Conservation (phyloP, 805 yeast genomes). For the Grigorovia jiainica region DNA sequence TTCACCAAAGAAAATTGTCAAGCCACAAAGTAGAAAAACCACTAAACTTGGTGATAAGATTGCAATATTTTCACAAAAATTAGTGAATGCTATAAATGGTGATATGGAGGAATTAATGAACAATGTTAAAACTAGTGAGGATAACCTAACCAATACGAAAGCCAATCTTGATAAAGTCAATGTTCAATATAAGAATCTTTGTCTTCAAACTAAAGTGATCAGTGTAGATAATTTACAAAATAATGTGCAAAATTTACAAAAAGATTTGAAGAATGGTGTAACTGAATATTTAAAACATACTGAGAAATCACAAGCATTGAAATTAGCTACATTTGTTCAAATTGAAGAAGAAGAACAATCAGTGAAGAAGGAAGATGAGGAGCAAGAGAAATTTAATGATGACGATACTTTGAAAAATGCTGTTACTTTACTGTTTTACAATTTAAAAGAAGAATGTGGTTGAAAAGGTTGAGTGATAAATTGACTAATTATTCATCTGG, state of each 20-base stretch:
- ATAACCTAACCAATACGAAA: not conserved
- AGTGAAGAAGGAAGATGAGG: conserved; percentile 4
- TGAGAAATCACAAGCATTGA: conserved; percentile 58
- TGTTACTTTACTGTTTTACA: conserved; percentile 44
- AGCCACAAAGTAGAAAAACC: not conserved
- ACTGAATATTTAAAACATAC: conserved; percentile 20
- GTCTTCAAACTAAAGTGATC: not conserved
- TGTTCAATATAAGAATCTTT: not conserved
- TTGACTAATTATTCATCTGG: conserved; percentile 35
- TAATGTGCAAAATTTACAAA: not conserved
- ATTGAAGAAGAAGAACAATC: conserved; percentile 35
- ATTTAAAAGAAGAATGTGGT: conserved; percentile 33
- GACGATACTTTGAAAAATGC: conserved; percentile 22
- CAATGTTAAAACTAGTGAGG: not conserved
- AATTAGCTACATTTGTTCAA: conserved; percentile 48
- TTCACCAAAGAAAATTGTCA: conserved; percentile 1
- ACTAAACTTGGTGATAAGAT: conserved; percentile 2
- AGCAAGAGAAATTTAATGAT: not conserved
- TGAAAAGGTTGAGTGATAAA: conserved; percentile 43
- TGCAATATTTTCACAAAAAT: not conserved
- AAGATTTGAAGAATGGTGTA: not conserved
- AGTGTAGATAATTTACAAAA: not conserved
- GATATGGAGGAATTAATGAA: conserved; percentile 1
- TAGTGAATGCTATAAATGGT: conserved; percentile 3
- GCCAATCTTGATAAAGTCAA: not conserved